phyloP scores from a whole-genome alignment of 805 yeast genomes.

The Saturnispora saitoi region DNA sequence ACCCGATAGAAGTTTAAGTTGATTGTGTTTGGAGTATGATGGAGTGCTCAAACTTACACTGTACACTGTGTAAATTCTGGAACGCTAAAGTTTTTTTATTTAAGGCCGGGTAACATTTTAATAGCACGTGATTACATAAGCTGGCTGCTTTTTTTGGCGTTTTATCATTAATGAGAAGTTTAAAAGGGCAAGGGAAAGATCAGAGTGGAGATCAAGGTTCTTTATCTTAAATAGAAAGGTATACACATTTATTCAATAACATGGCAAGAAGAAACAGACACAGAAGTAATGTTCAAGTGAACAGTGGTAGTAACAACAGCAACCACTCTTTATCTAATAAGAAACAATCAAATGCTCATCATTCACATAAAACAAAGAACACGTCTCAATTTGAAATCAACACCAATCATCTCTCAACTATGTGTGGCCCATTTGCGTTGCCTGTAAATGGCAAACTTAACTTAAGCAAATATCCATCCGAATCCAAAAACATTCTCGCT shows the following conservation, averaged over 20 bases:
- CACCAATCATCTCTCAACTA: constrained; percentile 16
- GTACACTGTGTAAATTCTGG: not conserved
- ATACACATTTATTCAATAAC: too few species aligned
- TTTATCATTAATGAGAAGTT: too few species aligned
- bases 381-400: not conserved
- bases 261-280: constrained; percentile 1
- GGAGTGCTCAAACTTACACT: too few species aligned
- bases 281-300: not conserved
- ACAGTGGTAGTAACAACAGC: not conserved
- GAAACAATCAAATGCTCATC: not conserved
- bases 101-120: not conserved
- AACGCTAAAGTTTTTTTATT: not conserved
- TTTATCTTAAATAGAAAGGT: not conserved
- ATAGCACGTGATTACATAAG: too few species aligned
- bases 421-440: constrained; percentile 20
- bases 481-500: not conserved
- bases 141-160: not conserved
- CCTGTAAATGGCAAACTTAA: constrained; percentile 8
- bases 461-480: not conserved
- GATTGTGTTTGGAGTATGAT: too few species aligned
- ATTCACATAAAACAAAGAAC: not conserved
- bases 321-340: not conserved
- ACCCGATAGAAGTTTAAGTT: too few species aligned
- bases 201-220: too few species aligned
- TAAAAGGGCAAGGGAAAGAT: not conserved